A percentile compares a stretch with the other conserved stretches of the same genome.
phyloP scores from a whole-genome alignment of 495 filamentous ascomycete species.

The Talaromyces thailandensis region DNA sequence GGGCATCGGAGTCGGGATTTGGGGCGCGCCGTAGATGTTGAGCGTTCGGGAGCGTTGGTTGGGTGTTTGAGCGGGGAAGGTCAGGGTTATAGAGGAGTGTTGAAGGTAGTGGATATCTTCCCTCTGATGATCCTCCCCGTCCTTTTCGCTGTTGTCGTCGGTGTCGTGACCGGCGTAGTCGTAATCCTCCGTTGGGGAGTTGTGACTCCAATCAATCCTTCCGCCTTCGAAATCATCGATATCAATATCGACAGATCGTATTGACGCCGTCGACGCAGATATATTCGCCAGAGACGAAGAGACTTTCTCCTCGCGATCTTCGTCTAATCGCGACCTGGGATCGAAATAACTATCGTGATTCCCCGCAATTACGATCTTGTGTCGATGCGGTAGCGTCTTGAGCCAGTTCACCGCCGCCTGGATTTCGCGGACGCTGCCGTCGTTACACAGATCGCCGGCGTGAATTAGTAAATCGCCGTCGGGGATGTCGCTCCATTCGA shows the following conservation, averaged over 20 bases:
- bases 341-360: slow-evolving; percentile 88
- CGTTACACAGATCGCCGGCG: slow-evolving; percentile 74
- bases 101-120: slow-evolving; percentile 56
- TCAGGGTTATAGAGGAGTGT: slow-evolving; percentile 45
- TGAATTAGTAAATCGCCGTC: slow-evolving; percentile 82
- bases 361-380: slow-evolving; percentile 81
- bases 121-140: slow-evolving; percentile 4
- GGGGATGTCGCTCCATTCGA: slow-evolving; percentile 54
- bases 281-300: slow-evolving; percentile 18
- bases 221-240: slow-evolving; percentile 24
- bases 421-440: slow-evolving; percentile 61
- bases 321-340: slow-evolving; percentile 29
- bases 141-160: background rate
- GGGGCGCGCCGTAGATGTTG: slow-evolving; percentile 54
- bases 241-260: slow-evolving; percentile 25
- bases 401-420: slow-evolving; percentile 79
- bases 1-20: slow-evolving; percentile 47
- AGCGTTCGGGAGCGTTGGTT: slow-evolving; percentile 28
- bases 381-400: slow-evolving; percentile 53
- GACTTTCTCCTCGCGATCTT: slow-evolving; percentile 27
- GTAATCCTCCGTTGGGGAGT: background rate
- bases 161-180: background rate
- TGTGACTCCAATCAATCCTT: slow-evolving; percentile 41
- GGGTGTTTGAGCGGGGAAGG: slow-evolving; percentile 18
- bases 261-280: slow-evolving; percentile 32